Base-by-base conservation (phyloP, 2,329 filamentous ascomycete genomes). In the Exophiala xenobiotica region DNA sequence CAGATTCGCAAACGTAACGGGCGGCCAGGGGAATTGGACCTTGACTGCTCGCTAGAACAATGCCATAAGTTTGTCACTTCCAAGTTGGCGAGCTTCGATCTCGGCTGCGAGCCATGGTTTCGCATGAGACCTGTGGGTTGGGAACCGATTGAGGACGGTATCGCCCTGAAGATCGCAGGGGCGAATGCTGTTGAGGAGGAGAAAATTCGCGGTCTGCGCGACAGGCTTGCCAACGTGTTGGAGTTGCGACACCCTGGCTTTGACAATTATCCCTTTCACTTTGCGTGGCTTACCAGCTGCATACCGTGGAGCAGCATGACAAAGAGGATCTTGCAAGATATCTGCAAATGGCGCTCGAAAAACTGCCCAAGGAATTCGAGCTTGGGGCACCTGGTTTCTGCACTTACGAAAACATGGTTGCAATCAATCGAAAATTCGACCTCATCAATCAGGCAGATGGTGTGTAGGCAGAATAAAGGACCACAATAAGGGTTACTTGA, bases 1-100 rank as follows among this genome's bases (percentile, higher is more conserved):
- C 42, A 47, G 24, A 52, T 52, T 8, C 49, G 29, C 49, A 52
- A 23, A 29, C 20, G 16, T 9, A 43, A 16, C 9, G 27, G 12
- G 11, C 47, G 42, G 49, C 49, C 49, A 9, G 42, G 33, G 14
- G 33, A 46, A n/a, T 23, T 29, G 26, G 26, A 29, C 12, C 33
- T 40, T 14, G 42, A 51, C 23, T 38, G 14, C 19, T 26, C 41
- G 6, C 35, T 51, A 9, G 33, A 44, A 7, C 14, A 20, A 5
- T 51, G 40, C 42, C 27, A 46, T 14, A 31, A 22, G 4, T 24
- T 24, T 19, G 20, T 41, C 11, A 19, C 12, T 20, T 20, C 27
- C 2, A 39, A 31, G 18, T 20, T 51, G 14, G 23, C 20, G 20
- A 19, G 16, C 31, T 46, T 51, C 33, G 41, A 26, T 26, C 29